Base-by-base conservation (phyloP, 1,284 basidiomycete species). In the Puccinia novopanici region DNA sequence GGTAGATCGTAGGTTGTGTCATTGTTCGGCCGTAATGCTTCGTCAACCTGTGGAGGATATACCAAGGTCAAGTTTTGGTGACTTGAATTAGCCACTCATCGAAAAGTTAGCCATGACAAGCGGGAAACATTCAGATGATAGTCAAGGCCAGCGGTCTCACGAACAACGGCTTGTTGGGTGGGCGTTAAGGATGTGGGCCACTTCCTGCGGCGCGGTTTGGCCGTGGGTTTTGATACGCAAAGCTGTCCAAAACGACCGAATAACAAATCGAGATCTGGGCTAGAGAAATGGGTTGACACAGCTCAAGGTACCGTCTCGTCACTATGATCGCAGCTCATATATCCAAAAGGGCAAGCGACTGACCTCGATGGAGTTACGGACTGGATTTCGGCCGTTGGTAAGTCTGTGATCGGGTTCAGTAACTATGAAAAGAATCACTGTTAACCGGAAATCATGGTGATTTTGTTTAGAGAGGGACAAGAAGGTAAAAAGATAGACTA, bases 1-100 rank as follows among this genome's bases (percentile, higher is more conserved):
- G 74, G 74, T 65, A 75, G 30, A 27, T 75, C 74, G 34, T 65
- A 63, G 22, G 30, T 24, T 84, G 57, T 50, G 42, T 65, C 13
- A 17, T 75, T 75, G 24, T 37, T 65, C 17, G 42, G 45, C 17
- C 61, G 19, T 13, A 75, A 65, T 13, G 3, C 74, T 75, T 61
- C n/a, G 9, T 65, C 40, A 40, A 61, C 57, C 63, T 52, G 34
- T 22, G n/a, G n/a, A n/a, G n/a, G n/a, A 30, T 2, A 24, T 27
- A 24, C 17, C 19, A 30, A 54, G 30, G 27, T 37, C n/a, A 42
- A 50, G 45, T 30, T 34, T 22, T 3, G 3, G n/a, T 75, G 22
- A 15, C 22, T 27, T 61, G n/a, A 30, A 40, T 59, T 22, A 68
- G 48, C 27, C 27, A 34, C 10, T 22, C 34, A n/a, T 45, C 45